Percentiles rank a stretch among this genome's conserved stretches.
Conservation (phyloP, 2,329 filamentous ascomycete species). For the Colletotrichum sp. region DNA sequence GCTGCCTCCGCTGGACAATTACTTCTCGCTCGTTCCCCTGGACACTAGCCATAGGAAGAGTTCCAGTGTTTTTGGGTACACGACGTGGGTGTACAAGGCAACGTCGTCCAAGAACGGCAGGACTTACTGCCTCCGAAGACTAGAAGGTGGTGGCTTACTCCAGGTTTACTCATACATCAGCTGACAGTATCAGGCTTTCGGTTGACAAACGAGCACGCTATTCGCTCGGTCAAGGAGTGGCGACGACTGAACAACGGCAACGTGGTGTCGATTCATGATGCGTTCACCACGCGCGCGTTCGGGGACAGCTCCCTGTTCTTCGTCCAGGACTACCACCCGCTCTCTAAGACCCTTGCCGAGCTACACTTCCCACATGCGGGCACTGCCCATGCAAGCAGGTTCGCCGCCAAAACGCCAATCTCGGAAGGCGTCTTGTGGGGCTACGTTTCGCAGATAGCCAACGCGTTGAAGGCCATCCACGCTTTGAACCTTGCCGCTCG, state of each 20-base stretch:
- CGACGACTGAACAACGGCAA: slow-evolving; percentile 81
- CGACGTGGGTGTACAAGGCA: slow-evolving; percentile 95
- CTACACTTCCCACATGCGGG: slow-evolving; percentile 64
- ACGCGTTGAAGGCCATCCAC: slow-evolving; percentile 87
- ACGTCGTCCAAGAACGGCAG: slow-evolving; percentile 86
- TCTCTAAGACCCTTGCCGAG: slow-evolving; percentile 88
- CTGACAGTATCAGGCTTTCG: slow-evolving; percentile 66
- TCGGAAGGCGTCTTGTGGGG: slow-evolving; percentile 83
- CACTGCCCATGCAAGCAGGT: slow-evolving; percentile 46
- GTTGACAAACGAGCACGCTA: slow-evolving; percentile 86
- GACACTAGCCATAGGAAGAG: slow-evolving; percentile 83
- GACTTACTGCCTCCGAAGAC: slow-evolving; percentile 82
- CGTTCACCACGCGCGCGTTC: slow-evolving; percentile 92
- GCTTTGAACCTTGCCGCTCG: slow-evolving; percentile 80
- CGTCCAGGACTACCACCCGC: slow-evolving; percentile 90
- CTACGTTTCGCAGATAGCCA: slow-evolving; percentile 90
- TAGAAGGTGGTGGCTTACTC: slow-evolving; percentile 66
- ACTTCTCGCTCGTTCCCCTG: slow-evolving; percentile 89
- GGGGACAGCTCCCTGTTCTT: slow-evolving; percentile 94
- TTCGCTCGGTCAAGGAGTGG: slow-evolving; percentile 87
- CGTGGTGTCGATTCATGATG: slow-evolving; percentile 86
- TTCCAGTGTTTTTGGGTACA: slow-evolving; percentile 80
- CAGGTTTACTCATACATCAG: slow-evolving; percentile 6
- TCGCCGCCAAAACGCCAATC: slow-evolving; percentile 51
- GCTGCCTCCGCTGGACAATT: slow-evolving; percentile 82